phyloP scores from a whole-genome alignment of 768 basidiomycete species.

The Rhodotorula taiwanensis region DNA sequence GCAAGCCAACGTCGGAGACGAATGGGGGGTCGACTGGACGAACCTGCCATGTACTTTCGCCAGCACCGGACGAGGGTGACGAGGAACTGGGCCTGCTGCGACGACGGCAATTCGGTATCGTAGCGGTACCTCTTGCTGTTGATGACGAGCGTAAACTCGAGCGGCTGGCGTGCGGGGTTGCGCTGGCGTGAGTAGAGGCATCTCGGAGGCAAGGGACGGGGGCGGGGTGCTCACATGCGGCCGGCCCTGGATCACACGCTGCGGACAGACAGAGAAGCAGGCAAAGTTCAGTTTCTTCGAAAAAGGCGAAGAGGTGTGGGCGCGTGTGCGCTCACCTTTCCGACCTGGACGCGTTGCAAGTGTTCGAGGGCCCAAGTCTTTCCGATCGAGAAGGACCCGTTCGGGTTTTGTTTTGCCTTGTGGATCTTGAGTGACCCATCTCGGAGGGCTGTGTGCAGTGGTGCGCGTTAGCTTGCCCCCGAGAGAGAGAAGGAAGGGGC shows the following conservation, averaged over 20 bases:
- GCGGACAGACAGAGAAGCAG: neutral
- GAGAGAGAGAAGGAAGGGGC: neutral
- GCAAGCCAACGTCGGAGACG: too few species aligned
- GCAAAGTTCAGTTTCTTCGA: neutral
- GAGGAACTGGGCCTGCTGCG: constrained; percentile 35
- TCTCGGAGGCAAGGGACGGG: neutral
- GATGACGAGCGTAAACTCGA: constrained; percentile 31
- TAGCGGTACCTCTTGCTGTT: constrained; percentile 33
- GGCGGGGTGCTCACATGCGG: constrained; percentile 12
- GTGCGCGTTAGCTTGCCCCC: neutral
- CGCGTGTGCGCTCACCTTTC: constrained; percentile 56
- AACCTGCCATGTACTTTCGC: constrained; percentile 29
- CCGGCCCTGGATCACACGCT: constrained; percentile 2
- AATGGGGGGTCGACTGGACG: too few species aligned
- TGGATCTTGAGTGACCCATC: constrained; percentile 66
- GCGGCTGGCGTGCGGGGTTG: constrained; percentile 17
- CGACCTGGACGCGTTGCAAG: constrained; percentile 68
- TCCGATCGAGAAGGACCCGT: constrained; percentile 89
- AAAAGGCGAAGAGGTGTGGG: too few species aligned
- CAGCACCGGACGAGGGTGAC: constrained; percentile 34
- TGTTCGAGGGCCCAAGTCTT: constrained; percentile 90
- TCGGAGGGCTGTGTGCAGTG: constrained; percentile 53
- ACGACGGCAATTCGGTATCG: constrained; percentile 34
- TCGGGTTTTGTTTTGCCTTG: constrained; percentile 93
- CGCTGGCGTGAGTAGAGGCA: neutral